These are phyloP conservation scores for Cerioporus squamosus DNA, from an alignment of 1,284 basidiomycete genomes.

Conservation along the genomic window DNA sequence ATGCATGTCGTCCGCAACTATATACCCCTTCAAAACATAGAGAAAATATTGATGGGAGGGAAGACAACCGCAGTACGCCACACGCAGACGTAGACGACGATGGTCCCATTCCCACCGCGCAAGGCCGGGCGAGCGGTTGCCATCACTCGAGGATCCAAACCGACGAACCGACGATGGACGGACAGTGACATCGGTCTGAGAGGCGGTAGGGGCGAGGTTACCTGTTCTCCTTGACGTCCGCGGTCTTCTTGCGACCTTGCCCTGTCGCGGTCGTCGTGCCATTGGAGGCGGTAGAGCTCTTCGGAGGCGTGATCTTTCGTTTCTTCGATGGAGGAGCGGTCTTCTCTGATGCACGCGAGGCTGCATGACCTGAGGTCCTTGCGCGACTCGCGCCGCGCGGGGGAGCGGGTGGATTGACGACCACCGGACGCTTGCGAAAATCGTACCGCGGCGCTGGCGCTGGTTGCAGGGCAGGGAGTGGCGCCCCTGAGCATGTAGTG, in stretches of 20 bases:
- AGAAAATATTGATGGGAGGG: too few species aligned
- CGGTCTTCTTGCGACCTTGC: slow-evolving; percentile 9
- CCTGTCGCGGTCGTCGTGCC: not conserved
- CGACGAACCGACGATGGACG: not conserved
- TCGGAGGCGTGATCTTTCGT: slow-evolving; percentile 18
- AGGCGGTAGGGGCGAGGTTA: not conserved
- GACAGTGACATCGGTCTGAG: too few species aligned
- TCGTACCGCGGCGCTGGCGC: slow-evolving; percentile 18
- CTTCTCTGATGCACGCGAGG: not conserved
- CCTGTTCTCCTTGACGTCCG: slow-evolving; percentile 12
- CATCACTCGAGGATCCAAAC: too few species aligned
- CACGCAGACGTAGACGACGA: too few species aligned
- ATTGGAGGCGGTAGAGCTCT: not conserved
- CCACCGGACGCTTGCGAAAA: slow-evolving; percentile 15
- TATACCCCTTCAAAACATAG: too few species aligned
- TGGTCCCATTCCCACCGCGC: too few species aligned
- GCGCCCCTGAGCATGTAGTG: too few species aligned
- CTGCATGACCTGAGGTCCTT: slow-evolving; percentile 3
- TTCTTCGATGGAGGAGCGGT: slow-evolving; percentile 15
- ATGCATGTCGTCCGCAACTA: too few species aligned
- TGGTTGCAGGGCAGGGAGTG: not conserved
- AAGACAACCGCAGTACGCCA: too few species aligned
- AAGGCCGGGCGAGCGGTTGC: too few species aligned
- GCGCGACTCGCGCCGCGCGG: slow-evolving; percentile 9
- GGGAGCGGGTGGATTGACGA: not conserved